These are phyloP conservation scores for Scheffersomyces coipomensis DNA, from an alignment of 805 yeast species.

Conservation along the genomic window DNA sequence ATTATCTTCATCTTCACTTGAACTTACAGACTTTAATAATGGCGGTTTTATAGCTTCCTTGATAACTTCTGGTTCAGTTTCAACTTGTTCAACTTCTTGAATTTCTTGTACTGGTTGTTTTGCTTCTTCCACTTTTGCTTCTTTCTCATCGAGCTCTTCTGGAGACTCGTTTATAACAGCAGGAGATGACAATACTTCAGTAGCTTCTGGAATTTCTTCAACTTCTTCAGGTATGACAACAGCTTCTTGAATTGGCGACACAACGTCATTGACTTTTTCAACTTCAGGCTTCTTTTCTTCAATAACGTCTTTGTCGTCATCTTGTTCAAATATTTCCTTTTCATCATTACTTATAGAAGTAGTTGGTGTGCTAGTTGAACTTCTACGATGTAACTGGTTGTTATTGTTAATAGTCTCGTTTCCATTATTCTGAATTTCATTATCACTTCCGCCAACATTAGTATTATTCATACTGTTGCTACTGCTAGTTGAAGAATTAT, in stretches of 20 bases:
- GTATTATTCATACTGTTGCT: no score
- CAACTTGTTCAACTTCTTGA: background rate
- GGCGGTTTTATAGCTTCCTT: no score
- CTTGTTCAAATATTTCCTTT: background rate
- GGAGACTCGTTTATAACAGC: background rate
- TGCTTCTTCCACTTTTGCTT: background rate
- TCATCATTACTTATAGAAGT: constrained; percentile 21
- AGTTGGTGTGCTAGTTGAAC: constrained; percentile 29
- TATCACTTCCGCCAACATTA: background rate
- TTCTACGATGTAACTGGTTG: constrained; percentile 5
- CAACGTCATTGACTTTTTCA: background rate
- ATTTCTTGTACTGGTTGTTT: background rate
- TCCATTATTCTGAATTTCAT: background rate
- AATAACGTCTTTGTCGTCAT: background rate
- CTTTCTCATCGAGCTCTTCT: background rate
- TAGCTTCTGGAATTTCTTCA: no score
- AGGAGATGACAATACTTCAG: background rate
- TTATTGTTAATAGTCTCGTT: no score
- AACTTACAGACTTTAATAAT: background rate
- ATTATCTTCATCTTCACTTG: background rate
- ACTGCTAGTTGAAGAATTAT: constrained; percentile 5
- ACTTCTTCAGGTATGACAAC: no score
- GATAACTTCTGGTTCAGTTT: background rate
- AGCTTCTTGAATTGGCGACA: no score
- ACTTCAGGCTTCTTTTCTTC: background rate